These are phyloP conservation scores for Suillus paluster DNA, from an alignment of 768 basidiomycete genomes.

Conservation along the genomic window DNA sequence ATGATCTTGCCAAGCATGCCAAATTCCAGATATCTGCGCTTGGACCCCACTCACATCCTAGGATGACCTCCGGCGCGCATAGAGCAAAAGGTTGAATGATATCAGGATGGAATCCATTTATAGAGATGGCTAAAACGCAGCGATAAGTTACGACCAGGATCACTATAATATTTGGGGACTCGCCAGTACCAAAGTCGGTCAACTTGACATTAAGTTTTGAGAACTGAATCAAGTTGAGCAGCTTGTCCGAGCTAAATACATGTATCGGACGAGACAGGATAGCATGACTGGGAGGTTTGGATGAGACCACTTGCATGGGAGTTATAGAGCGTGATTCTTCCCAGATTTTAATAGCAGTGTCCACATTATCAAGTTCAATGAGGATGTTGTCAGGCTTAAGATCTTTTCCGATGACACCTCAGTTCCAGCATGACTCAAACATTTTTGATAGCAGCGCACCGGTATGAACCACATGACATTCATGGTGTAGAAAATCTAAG, in stretches of 20 bases:
- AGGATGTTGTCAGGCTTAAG: conserved; percentile 26
- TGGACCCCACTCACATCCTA: conserved; percentile 21
- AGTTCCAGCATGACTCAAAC: too few relatives aligned
- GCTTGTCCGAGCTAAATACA: conserved; percentile 28
- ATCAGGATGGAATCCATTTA: background rate
- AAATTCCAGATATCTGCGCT: conserved; percentile 32
- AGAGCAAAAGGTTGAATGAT: conserved; percentile 19
- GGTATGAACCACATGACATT: conserved; percentile 12
- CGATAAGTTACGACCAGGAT: background rate
- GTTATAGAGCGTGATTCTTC: too few relatives aligned
- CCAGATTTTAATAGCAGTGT: conserved; percentile 9
- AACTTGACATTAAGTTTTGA: conserved; percentile 21
- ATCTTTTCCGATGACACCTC: conserved; percentile 16
- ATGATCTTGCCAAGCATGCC: conserved; percentile 26
- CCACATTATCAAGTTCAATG: conserved; percentile 10
- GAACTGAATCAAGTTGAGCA: conserved; percentile 18
- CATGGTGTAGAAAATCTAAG: conserved; percentile 30
- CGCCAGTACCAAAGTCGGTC: conserved; percentile 24
- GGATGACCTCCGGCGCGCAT: conserved; percentile 32
- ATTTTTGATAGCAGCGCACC: too few relatives aligned
- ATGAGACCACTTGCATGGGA: conserved; percentile 6
- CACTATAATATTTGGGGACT: background rate
- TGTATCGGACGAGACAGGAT: conserved; percentile 24
- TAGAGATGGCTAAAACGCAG: background rate
- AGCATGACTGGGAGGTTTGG: conserved; percentile 10